phyloP scores from a whole-genome alignment of 225 moss, liverwort and hornwort species.

The Rhytidiadelphus loreus region DNA sequence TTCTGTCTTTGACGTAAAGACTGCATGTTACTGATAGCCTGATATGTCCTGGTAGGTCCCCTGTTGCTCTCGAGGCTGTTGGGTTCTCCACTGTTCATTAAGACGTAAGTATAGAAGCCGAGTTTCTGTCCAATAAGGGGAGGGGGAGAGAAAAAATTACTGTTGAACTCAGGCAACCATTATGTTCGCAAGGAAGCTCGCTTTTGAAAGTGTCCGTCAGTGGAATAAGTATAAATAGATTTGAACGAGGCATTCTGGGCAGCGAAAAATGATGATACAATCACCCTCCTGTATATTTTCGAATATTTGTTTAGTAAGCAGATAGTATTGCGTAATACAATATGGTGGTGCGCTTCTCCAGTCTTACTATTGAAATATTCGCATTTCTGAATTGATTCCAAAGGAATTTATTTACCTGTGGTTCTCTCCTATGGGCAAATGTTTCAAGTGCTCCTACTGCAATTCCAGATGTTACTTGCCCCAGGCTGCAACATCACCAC shows the following conservation, averaged over 20 bases:
- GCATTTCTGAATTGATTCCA: not conserved
- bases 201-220: not conserved
- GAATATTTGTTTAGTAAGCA: not conserved
- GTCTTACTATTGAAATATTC: not conserved
- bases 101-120: not conserved
- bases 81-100: not conserved
- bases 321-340: not conserved
- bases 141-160: not conserved
- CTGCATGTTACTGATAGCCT: not conserved
- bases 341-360: not conserved
- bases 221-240: not conserved
- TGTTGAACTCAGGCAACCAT: not conserved
- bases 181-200: not conserved
- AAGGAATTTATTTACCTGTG: not conserved
- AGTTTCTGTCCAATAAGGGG: not conserved
- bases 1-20: not conserved
- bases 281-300: not conserved
- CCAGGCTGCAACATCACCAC: not conserved
- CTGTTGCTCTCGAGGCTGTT: not conserved
- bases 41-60: not conserved
- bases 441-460: not conserved
- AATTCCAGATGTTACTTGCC: not conserved
- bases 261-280: not conserved
- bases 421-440: not conserved
- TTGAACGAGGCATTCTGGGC: not conserved